phyloP scores from a whole-genome alignment of 2,329 filamentous ascomycete species.

The Monascus ruber region DNA sequence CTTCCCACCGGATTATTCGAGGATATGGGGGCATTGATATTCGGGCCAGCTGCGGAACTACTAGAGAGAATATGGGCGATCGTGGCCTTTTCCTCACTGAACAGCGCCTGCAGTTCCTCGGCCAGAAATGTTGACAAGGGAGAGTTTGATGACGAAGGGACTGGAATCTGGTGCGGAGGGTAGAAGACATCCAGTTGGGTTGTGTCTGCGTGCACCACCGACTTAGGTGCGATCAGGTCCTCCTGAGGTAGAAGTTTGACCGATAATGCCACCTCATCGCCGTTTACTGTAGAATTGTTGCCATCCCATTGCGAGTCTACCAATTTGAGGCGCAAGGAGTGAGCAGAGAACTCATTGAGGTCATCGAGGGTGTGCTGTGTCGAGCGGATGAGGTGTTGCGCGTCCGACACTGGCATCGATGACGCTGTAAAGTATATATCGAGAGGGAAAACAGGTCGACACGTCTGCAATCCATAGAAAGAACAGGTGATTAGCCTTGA shows the following conservation, averaged over 20 bases:
- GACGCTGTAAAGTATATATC: slow-evolving; percentile 66
- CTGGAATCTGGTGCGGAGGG: slow-evolving; percentile 55
- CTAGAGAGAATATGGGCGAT: slow-evolving; percentile 63
- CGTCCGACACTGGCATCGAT: slow-evolving; percentile 53
- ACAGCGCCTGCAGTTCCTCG: slow-evolving; percentile 62
- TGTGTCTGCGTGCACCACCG: slow-evolving; percentile 56
- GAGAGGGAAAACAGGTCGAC: slow-evolving; percentile 77
- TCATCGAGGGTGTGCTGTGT: slow-evolving; percentile 81
- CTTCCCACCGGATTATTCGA: slow-evolving; percentile 10
- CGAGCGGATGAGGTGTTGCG: slow-evolving; percentile 61
- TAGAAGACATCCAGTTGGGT: slow-evolving; percentile 70
- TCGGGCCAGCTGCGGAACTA: slow-evolving; percentile 22
- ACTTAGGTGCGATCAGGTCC: slow-evolving; percentile 40
- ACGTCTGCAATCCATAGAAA: slow-evolving; percentile 48
- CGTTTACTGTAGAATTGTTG: slow-evolving; percentile 3
- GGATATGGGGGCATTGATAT: slow-evolving; percentile 8
- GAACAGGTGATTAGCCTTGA: slow-evolving; percentile 1
- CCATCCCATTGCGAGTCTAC: slow-evolving; percentile 27
- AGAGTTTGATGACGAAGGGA: slow-evolving; percentile 58
- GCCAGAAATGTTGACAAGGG: slow-evolving; percentile 67
- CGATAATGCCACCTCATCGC: slow-evolving; percentile 42
- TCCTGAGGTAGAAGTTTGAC: slow-evolving; percentile 53
- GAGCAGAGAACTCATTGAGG: slow-evolving; percentile 72
- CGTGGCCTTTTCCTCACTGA: slow-evolving; percentile 78
- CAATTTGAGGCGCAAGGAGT: slow-evolving; percentile 65